These are phyloP conservation scores for Marasmius tenuissimus DNA, from an alignment of 1,284 basidiomycete species.

Conservation along the genomic window DNA sequence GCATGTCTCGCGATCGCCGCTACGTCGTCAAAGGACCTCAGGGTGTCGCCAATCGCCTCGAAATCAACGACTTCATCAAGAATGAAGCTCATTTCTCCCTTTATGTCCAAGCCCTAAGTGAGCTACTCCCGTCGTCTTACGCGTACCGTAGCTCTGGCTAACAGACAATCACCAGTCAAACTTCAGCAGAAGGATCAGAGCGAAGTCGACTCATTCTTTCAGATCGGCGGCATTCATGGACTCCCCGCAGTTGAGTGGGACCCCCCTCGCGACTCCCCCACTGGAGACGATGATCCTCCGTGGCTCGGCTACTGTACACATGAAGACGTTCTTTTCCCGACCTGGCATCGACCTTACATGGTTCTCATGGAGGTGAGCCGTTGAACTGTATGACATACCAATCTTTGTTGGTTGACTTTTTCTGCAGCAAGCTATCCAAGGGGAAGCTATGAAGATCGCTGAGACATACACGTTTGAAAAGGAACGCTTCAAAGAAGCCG, in stretches of 20 bases:
- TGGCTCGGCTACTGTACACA: constrained; percentile 53
- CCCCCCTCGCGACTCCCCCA: constrained; percentile 27
- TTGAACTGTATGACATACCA: not conserved
- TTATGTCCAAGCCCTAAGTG: constrained; percentile 46
- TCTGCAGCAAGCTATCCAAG: constrained; percentile 43
- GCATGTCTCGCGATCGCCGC: not conserved
- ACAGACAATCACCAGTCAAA: constrained; percentile 32
- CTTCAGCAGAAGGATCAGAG: constrained; percentile 24
- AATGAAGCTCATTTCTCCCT: constrained; percentile 44
- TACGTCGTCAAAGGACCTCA: not conserved
- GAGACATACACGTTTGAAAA: constrained; percentile 34
- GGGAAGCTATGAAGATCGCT: constrained; percentile 39
- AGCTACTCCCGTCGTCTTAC: constrained; percentile 9
- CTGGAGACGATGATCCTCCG: constrained; percentile 21
- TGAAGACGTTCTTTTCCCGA: constrained; percentile 49
- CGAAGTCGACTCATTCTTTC: constrained; percentile 40
- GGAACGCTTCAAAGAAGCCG: constrained; percentile 35
- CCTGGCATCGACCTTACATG: constrained; percentile 55
- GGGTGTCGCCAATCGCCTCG: constrained; percentile 33
- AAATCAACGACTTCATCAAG: constrained; percentile 46
- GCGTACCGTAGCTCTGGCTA: not conserved
- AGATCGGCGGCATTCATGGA: constrained; percentile 51
- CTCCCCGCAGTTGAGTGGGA: constrained; percentile 44
- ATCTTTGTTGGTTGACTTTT: not conserved
- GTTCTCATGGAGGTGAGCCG: constrained; percentile 45